A percentile compares a stretch with the other conserved stretches of the same genome.
Conservation (phyloP, 2,329 filamentous ascomycete species). For the Catunica adiposa region DNA sequence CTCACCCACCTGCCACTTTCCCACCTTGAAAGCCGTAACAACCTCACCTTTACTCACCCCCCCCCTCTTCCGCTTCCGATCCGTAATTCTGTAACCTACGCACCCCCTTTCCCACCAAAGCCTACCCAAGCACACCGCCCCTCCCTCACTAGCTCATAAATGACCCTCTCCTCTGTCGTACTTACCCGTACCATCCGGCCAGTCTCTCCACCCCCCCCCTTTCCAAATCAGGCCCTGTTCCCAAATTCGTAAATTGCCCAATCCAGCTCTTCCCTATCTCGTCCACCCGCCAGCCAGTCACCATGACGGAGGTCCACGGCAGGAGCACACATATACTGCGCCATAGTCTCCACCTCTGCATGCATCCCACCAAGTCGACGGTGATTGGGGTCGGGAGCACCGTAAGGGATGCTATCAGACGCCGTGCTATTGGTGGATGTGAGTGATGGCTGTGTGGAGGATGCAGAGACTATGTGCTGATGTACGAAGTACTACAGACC, state of each 20-base stretch:
- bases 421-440: too few relatives aligned
- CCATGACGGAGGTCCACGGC: too few relatives aligned
- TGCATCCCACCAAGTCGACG: background rate
- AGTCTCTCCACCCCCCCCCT: too few relatives aligned
- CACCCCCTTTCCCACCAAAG: too few relatives aligned
- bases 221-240: background rate
- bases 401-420: too few relatives aligned
- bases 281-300: background rate
- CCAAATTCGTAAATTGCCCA: background rate
- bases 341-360: background rate
- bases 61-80: background rate
- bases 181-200: too few relatives aligned
- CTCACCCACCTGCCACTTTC: background rate
- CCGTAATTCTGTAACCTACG: background rate
- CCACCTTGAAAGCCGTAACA: background rate
- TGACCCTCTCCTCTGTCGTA: background rate
- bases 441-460: too few relatives aligned
- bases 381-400: background rate
- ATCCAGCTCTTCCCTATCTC: background rate
- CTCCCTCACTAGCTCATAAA: background rate
- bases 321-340: background rate
- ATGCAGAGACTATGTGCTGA: too few relatives aligned
- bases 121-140: too few relatives aligned
- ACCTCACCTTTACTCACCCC: background rate
- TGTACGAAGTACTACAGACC: too few relatives aligned